Evolutionary conservation across 225 moss, liverwort and hornwort genomes (phyloP).

Genomic region (Asterella californica): DNA sequence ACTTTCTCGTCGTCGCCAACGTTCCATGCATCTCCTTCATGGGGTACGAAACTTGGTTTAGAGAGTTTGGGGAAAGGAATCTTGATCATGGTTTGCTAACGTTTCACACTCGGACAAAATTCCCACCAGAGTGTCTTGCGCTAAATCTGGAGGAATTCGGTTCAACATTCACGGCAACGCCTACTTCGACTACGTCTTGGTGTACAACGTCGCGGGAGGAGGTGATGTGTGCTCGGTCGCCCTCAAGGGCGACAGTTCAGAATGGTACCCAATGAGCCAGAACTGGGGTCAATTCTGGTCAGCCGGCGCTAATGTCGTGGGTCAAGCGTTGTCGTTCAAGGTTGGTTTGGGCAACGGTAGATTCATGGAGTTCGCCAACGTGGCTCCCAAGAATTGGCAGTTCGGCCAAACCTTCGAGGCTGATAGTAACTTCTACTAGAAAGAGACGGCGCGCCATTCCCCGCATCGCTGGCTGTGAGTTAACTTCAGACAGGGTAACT

Average conservation of each 20-base stretch:
- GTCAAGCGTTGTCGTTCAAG: background rate
- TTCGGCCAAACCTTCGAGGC: background rate
- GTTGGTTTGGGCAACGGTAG: background rate
- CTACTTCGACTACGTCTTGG: constrained; percentile 2
- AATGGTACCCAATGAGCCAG: background rate
- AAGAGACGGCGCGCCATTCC: too few relatives aligned
- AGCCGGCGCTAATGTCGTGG: background rate
- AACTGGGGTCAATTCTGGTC: constrained; percentile 18
- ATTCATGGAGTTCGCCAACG: background rate
- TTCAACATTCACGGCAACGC: background rate
- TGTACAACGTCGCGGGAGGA: background rate
- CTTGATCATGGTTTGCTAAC: too few relatives aligned
- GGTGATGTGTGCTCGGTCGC: background rate
- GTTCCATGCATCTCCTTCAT: too few relatives aligned
- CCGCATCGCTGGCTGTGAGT: too few relatives aligned
- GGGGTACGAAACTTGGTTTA: too few relatives aligned
- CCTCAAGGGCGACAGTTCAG: background rate
- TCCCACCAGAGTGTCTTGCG: background rate
- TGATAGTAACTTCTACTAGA: background rate
- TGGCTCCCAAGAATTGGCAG: background rate
- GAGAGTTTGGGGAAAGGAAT: too few relatives aligned
- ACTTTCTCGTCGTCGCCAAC: too few relatives aligned
- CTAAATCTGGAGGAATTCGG: background rate
- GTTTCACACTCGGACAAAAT: too few relatives aligned
- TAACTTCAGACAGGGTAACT: too few relatives aligned